Evolutionary conservation across 2,329 filamentous ascomycete genomes (phyloP).

Genomic region (Aureobasidium melanogenum): DNA sequence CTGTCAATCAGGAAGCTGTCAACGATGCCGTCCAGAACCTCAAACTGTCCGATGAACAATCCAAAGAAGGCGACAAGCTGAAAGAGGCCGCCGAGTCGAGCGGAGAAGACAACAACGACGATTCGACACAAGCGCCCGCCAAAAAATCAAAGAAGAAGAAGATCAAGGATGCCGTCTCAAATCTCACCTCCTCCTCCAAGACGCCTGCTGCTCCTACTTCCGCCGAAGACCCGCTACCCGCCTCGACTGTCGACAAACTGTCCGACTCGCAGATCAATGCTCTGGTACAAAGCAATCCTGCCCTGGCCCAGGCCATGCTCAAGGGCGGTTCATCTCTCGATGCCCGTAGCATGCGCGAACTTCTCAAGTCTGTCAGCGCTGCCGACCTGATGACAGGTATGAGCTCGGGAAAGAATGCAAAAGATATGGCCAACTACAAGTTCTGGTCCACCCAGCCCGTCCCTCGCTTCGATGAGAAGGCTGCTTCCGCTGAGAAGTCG

Average conservation of each 20-base stretch:
- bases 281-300: slow-evolving; percentile 14
- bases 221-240: slow-evolving; percentile 12
- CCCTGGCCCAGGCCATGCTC: slow-evolving; percentile 12
- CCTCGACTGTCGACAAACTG: slow-evolving; percentile 10
- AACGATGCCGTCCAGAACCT: slow-evolving; percentile 37
- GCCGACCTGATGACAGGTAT: slow-evolving; percentile 70
- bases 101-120: not conserved
- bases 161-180: slow-evolving; percentile 30
- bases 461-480: slow-evolving; percentile 61
- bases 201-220: slow-evolving; percentile 12
- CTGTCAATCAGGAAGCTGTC: slow-evolving; percentile 39
- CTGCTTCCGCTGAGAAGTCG: slow-evolving; percentile 37
- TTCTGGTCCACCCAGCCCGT: slow-evolving; percentile 99
- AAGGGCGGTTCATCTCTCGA: not conserved
- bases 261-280: slow-evolving; percentile 12
- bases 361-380: slow-evolving; percentile 54
- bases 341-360: slow-evolving; percentile 28
- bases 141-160: slow-evolving; percentile 54
- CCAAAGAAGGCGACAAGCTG: slow-evolving; percentile 22
- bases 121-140: slow-evolving; percentile 36
- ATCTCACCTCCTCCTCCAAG: slow-evolving; percentile 10
- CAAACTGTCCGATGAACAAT: slow-evolving; percentile 30
- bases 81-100: not conserved
- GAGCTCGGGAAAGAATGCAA: slow-evolving; percentile 75
- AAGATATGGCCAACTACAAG: slow-evolving; percentile 95